Conservation (phyloP, 768 basidiomycete genomes). For the Trametes punicea region DNA sequence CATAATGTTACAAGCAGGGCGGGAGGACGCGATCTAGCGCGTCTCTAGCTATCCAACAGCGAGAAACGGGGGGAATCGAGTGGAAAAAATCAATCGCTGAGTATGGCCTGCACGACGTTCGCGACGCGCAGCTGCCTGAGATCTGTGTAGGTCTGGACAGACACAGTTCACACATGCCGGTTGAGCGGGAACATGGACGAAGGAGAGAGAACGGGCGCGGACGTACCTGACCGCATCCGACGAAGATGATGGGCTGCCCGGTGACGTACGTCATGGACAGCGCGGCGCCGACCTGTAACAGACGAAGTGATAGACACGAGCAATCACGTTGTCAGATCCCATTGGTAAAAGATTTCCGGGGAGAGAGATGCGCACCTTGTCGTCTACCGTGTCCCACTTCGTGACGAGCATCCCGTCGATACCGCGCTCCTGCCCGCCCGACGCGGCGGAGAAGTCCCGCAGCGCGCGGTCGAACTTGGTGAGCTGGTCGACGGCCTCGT, state of each 20-base stretch:
- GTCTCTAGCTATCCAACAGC: too few species aligned
- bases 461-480: slow-evolving; percentile 95
- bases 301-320: background rate
- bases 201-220: background rate
- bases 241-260: slow-evolving; percentile 96
- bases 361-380: slow-evolving; percentile 59
- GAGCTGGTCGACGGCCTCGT: slow-evolving; percentile 97
- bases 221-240: slow-evolving; percentile 93
- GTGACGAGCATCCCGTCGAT: slow-evolving; percentile 99
- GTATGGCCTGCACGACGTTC: slow-evolving; percentile 91
- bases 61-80: too few species aligned
- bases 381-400: slow-evolving; percentile 98
- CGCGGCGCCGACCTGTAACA: slow-evolving; percentile 86
- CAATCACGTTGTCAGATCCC: background rate
- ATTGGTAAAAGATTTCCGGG: background rate
- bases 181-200: background rate
- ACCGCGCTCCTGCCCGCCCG: slow-evolving; percentile 73
- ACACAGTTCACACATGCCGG: slow-evolving; percentile 1
- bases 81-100: slow-evolving; percentile 76
- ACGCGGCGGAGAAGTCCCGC: slow-evolving; percentile 83
- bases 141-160: slow-evolving; percentile 88
- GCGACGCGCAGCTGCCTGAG: slow-evolving; percentile 83
- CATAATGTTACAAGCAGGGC: too few species aligned
- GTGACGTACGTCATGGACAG: slow-evolving; percentile 99
- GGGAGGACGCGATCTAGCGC: too few species aligned